Conservation (phyloP, 108 stramenopile species). For the Skeletonema tropicum region DNA sequence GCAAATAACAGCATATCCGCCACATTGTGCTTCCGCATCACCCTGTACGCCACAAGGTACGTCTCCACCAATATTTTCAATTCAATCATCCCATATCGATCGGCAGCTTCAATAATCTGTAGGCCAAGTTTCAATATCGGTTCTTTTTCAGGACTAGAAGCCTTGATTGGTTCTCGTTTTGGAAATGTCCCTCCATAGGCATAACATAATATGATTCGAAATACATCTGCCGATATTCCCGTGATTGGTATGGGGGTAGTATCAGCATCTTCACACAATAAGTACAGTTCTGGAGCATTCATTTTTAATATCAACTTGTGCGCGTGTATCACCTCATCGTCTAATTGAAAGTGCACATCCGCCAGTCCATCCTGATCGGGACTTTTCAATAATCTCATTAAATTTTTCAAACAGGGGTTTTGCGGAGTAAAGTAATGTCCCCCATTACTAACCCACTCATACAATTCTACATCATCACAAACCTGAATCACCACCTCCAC, state of each 20-base stretch:
- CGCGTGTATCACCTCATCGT: neutral
- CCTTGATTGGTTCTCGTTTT: neutral
- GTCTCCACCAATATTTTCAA: conserved; percentile 3
- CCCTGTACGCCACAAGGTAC: neutral
- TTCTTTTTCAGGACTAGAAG: neutral
- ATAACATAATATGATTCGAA: neutral
- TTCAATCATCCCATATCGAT: conserved; percentile 9
- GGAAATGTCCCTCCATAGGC: conserved; percentile 8
- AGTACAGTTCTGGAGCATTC: conserved; percentile 1
- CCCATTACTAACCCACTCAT: neutral
- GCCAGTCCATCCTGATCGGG: neutral
- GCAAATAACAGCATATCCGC: conserved; percentile 6
- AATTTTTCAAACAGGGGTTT: neutral
- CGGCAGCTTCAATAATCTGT: neutral
- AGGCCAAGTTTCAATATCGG: neutral
- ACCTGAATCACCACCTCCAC: neutral
- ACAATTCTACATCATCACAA: neutral
- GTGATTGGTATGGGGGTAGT: neutral
- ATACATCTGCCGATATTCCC: neutral
- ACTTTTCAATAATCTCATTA: neutral
- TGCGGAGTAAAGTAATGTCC: neutral
- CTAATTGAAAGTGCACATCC: neutral
- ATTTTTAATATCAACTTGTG: conserved; percentile 15
- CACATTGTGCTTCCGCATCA: neutral
- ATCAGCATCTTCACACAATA: neutral